Percentiles rank a stretch among this genome's conserved stretches.
These are phyloP conservation scores for Geotrichum siamense DNA, from an alignment of 1,139 yeast species.

Conservation along the genomic window DNA sequence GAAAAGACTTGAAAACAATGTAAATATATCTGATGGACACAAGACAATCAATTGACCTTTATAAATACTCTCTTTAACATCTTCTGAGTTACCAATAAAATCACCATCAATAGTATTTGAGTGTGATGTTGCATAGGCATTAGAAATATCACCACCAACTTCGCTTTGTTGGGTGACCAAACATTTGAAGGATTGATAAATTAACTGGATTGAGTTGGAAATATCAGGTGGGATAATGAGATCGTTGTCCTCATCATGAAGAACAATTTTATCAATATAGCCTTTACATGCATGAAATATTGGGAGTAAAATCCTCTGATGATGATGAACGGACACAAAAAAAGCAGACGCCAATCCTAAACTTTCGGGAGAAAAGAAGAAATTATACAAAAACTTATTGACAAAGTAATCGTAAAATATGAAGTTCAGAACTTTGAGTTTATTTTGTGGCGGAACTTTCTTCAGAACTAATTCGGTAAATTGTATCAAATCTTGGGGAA, in stretches of 20 bases:
- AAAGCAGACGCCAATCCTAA: slow-evolving; percentile 26
- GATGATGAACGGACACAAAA: slow-evolving; percentile 25
- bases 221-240: slow-evolving; percentile 3
- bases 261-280: slow-evolving; percentile 12
- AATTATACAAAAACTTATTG: slow-evolving; percentile 22
- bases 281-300: slow-evolving; percentile 20
- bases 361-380: slow-evolving; percentile 26
- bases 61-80: slow-evolving; percentile 7
- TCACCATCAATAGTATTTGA: slow-evolving; percentile 10
- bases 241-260: slow-evolving; percentile 3
- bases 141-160: neutral
- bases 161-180: slow-evolving; percentile 1
- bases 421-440: slow-evolving; percentile 20
- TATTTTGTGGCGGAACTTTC: slow-evolving; percentile 21
- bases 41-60: slow-evolving; percentile 30
- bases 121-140: slow-evolving; percentile 19
- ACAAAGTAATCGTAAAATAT: slow-evolving; percentile 26
- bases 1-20: slow-evolving; percentile 29
- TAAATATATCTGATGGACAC: slow-evolving; percentile 31
- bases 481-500: slow-evolving; percentile 24
- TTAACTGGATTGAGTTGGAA: neutral
- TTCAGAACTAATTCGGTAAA: slow-evolving; percentile 23
- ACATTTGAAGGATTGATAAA: slow-evolving; percentile 5
- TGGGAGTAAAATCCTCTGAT: slow-evolving; percentile 24
- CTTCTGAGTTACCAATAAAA: slow-evolving; percentile 3